A percentile compares a stretch with the other conserved stretches of the same genome.
phyloP scores from a whole-genome alignment of 2,329 filamentous ascomycete species.

The Talaromyces sp. region DNA sequence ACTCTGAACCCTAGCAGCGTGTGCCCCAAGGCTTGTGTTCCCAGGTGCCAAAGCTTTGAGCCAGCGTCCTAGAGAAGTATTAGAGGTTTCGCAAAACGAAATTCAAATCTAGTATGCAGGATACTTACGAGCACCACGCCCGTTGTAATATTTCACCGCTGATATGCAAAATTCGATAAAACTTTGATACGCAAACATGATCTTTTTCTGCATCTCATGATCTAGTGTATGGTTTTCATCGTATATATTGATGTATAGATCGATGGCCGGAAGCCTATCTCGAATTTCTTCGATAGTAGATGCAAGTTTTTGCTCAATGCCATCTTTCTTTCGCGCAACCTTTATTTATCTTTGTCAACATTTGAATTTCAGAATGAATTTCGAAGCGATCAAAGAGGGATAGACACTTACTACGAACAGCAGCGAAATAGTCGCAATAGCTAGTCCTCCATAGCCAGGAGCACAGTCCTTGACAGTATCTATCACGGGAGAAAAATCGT shows the following conservation, averaged over 20 bases:
- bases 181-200: background rate
- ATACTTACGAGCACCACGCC: background rate
- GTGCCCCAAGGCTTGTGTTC: background rate
- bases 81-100: background rate
- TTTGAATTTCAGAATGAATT: background rate
- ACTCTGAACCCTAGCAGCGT: background rate
- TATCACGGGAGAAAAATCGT: background rate
- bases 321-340: background rate
- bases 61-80: background rate
- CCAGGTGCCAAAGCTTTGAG: background rate
- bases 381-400: background rate
- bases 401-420: background rate
- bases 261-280: background rate
- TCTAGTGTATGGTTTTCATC: background rate
- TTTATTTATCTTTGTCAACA: background rate
- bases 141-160: background rate
- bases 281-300: background rate
- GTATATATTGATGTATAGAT: background rate
- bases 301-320: background rate
- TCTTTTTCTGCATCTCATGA: background rate
- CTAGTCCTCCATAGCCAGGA: background rate
- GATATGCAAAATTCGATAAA: background rate
- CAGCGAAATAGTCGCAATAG: background rate
- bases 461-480: background rate
- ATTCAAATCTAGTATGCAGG: background rate